A percentile compares a stretch with the other conserved stretches of the same genome.
These are phyloP conservation scores for Hemileccinum rubropunctum DNA, from an alignment of 768 basidiomycete species.

Conservation along the genomic window DNA sequence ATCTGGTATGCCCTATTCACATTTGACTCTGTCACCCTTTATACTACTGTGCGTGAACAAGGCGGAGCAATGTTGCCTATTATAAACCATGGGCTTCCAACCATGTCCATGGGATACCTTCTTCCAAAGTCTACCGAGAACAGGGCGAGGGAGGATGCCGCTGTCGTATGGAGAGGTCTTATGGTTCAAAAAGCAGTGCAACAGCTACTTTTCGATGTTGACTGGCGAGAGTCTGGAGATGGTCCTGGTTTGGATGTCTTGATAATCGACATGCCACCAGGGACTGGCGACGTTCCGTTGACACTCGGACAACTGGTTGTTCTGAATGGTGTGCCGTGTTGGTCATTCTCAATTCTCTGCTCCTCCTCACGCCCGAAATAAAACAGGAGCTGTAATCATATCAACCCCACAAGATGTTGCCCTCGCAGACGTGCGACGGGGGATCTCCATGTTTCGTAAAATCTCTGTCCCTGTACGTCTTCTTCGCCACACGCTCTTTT, in stretches of 20 bases:
- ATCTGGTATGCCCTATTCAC: slow-evolving; percentile 42
- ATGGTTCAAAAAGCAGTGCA: slow-evolving; percentile 99
- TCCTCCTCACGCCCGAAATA: neutral
- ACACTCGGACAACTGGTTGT: slow-evolving; percentile 84
- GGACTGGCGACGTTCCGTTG: slow-evolving; percentile 94
- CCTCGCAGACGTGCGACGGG: slow-evolving; percentile 86
- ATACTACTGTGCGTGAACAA: slow-evolving; percentile 22
- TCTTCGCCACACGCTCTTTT: neutral
- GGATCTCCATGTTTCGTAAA: slow-evolving; percentile 90
- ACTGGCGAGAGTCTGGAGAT: slow-evolving; percentile 57
- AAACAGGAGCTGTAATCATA: slow-evolving; percentile 83
- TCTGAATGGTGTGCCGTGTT: slow-evolving; percentile 65
- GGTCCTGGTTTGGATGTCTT: slow-evolving; percentile 71
- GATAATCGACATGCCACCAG: slow-evolving; percentile 95
- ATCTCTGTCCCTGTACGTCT: slow-evolving; percentile 76
- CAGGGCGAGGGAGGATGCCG: slow-evolving; percentile 60
- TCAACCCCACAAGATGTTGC: slow-evolving; percentile 97
- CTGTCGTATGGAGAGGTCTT: slow-evolving; percentile 92
- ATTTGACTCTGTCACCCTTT: neutral
- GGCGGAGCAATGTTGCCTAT: slow-evolving; percentile 81
- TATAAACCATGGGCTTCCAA: slow-evolving; percentile 83
- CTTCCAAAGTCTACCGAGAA: slow-evolving; percentile 55
- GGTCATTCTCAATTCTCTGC: neutral
- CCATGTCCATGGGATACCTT: slow-evolving; percentile 98
- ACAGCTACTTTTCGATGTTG: slow-evolving; percentile 93